phyloP scores from a whole-genome alignment of 2,329 filamentous ascomycete genomes.

The Trichophyton simii region DNA sequence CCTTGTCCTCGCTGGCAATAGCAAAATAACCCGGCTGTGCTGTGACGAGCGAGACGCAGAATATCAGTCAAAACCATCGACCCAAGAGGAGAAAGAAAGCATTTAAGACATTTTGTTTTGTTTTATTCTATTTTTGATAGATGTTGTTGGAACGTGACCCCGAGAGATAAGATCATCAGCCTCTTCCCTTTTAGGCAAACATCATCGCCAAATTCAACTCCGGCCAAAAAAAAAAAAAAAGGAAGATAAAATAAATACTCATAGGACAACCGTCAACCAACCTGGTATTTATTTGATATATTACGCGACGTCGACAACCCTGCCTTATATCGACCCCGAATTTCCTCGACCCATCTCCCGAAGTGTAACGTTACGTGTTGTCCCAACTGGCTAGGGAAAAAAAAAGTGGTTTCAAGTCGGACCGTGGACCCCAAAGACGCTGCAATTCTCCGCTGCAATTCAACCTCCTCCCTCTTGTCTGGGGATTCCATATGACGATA shows the following conservation, averaged over 20 bases:
- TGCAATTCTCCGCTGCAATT: background rate
- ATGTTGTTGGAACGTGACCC: background rate
- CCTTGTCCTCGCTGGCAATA: background rate
- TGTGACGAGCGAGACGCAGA: background rate
- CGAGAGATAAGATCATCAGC: slow-evolving; percentile 1
- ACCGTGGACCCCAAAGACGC: background rate
- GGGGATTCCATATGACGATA: slow-evolving; percentile 5
- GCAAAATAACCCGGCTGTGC: background rate
- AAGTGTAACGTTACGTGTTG: background rate
- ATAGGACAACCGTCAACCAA: background rate
- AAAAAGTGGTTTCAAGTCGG: background rate
- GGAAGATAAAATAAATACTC: background rate
- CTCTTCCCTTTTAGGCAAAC: slow-evolving; percentile 1
- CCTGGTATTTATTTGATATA: background rate
- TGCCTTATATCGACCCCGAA: background rate
- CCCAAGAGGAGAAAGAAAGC: background rate
- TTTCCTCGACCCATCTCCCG: background rate
- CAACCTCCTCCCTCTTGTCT: background rate
- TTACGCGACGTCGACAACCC: background rate
- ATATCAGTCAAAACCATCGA: background rate
- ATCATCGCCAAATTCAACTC: background rate
- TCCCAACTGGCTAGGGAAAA: background rate
- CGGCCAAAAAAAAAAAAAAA: background rate
- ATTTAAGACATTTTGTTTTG: background rate
- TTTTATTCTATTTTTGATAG: no score